Evolutionary conservation across 805 yeast genomes (phyloP).

Genomic region (Lipomyces yamadae): DNA sequence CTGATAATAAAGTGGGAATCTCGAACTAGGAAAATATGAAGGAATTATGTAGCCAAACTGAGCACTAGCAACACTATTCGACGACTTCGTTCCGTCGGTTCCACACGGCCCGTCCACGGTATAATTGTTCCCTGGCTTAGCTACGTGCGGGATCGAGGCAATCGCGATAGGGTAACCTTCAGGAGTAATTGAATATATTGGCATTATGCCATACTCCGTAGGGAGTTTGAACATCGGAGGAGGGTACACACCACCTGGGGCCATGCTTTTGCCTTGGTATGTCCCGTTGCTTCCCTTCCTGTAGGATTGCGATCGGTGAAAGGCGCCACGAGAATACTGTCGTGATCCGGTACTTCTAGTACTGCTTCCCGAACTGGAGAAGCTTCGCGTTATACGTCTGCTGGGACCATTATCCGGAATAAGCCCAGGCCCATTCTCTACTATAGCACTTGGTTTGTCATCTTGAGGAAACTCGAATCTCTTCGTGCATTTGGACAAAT

Average conservation of each 20-base stretch:
- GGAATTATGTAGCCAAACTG: slow-evolving; percentile 12
- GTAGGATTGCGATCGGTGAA: slow-evolving; percentile 14
- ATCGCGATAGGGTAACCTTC: slow-evolving; percentile 12
- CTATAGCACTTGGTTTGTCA: slow-evolving; percentile 4
- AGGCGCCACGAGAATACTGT: slow-evolving; percentile 21
- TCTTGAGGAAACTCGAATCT: slow-evolving; percentile 31
- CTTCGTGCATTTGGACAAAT: slow-evolving; percentile 21
- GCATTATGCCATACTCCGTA: slow-evolving; percentile 19
- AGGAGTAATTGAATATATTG: slow-evolving; percentile 6
- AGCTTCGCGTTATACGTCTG: slow-evolving; percentile 12
- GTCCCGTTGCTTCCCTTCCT: slow-evolving; percentile 15
- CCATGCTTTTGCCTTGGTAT: not conserved
- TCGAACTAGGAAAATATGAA: slow-evolving; percentile 1
- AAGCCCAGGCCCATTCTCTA: slow-evolving; percentile 15
- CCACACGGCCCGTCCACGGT: not conserved
- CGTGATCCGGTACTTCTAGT: not conserved
- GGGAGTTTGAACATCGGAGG: slow-evolving; percentile 23
- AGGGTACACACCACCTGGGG: slow-evolving; percentile 26
- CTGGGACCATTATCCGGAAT: not conserved
- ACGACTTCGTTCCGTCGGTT: not conserved
- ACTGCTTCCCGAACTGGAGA: slow-evolving; percentile 8
- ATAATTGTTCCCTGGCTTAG: not conserved
- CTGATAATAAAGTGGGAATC: not conserved
- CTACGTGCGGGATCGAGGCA: not conserved
- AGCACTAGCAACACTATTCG: not conserved